Base-by-base conservation (phyloP, 78 protist genomes). In the Trichosphaerium sp. region DNA sequence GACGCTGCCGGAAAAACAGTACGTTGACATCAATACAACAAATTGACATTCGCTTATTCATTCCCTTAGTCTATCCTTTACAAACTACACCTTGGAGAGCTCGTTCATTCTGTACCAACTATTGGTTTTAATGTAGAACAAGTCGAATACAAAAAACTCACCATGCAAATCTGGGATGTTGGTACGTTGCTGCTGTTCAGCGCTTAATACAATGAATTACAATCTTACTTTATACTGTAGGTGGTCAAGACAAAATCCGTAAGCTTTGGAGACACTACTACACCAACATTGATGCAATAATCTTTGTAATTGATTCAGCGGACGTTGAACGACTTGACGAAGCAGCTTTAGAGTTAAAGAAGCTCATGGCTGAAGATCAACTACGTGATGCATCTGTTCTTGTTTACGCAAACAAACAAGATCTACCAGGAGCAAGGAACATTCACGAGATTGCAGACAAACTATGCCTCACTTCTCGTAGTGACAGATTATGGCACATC, bases 191-290 rank as follows among this genome's bases (percentile, higher is more conserved):
- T n/a, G n/a, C n/a, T n/a, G n/a, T n/a, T n/a, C n/a, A n/a, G n/a
- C n/a, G n/a, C n/a, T n/a, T n/a, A n/a, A n/a, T n/a, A n/a, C n/a
- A n/a, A n/a, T n/a, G n/a, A n/a, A n/a, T n/a, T n/a, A n/a, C n/a
- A n/a, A n/a, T n/a, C 34, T 31, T 43, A n/a, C n/a, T n/a, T n/a
- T n/a, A n/a, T n/a, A n/a, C n/a, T 41, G 88, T 92, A 28, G 94
- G 95, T 0, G 97, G 97, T 3, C 97, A 88, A 71, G 84, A 82
- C 74, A 87, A 88, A 38, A 83, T 94, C 49, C 75, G 98, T 14
- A 80, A 90, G 4, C 73, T 94, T 14, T 94, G 98, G 98, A 52
- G 82, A 31, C 90, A 90, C 76, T 93, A 90, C 80, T 93, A 78
- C 84, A 80, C 81, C 56, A 84, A 85, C 64, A 82, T 92, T 1